Evolutionary conservation across 2,329 filamentous ascomycete genomes (phyloP).

Genomic region (Cylindrodendrum hubeiense): DNA sequence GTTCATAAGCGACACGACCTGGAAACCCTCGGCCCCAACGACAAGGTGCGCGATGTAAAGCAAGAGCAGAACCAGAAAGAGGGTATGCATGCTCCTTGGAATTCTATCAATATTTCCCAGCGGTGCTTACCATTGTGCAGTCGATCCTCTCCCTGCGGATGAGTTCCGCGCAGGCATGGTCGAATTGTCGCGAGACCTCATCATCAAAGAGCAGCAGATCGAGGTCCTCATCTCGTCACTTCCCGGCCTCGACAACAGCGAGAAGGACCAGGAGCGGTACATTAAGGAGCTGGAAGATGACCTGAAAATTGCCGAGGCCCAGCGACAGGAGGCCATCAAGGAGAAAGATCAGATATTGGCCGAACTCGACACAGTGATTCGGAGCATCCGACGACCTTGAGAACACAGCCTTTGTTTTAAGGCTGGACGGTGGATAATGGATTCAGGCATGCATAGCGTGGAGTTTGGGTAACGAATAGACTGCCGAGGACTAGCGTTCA

Average conservation of each 20-base stretch:
- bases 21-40: conserved; percentile 67
- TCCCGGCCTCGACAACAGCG: conserved; percentile 83
- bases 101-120: background rate
- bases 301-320: conserved; percentile 71
- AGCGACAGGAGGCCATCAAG: conserved; percentile 72
- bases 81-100: conserved; percentile 49
- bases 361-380: conserved; percentile 71
- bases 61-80: conserved; percentile 65
- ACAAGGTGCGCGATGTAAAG: conserved; percentile 71
- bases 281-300: conserved; percentile 76
- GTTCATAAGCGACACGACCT: conserved; percentile 77
- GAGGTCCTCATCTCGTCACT: conserved; percentile 81
- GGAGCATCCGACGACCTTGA: conserved; percentile 70
- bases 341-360: conserved; percentile 72
- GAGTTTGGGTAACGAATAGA: conserved; percentile 28
- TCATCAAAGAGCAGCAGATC: conserved; percentile 86
- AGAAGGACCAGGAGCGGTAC: conserved; percentile 78
- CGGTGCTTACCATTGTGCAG: conserved; percentile 49
- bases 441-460: conserved; percentile 16
- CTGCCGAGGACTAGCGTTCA: background rate
- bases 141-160: conserved; percentile 72
- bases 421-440: background rate
- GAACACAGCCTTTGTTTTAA: background rate
- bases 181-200: conserved; percentile 81
- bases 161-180: conserved; percentile 76